These are phyloP conservation scores for Yarrowia sp. DNA, from an alignment of 805 yeast genomes.

Conservation along the genomic window DNA sequence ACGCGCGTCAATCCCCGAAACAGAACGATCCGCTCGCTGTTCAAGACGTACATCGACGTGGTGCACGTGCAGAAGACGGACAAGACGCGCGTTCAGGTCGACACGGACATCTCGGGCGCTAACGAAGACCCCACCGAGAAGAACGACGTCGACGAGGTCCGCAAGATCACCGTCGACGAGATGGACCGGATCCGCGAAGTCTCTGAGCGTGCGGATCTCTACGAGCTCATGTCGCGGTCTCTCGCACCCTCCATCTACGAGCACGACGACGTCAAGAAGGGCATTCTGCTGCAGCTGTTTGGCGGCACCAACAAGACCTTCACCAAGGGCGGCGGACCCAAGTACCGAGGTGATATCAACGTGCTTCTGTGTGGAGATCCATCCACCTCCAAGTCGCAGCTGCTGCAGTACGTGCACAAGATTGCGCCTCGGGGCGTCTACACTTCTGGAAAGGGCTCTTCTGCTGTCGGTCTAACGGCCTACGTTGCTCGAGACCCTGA, in stretches of 20 bases:
- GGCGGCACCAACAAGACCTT: constrained; percentile 94
- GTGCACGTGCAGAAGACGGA: constrained; percentile 89
- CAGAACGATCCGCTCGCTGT: constrained; percentile 76
- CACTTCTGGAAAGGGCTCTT: constrained; percentile 98
- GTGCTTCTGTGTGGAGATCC: constrained; percentile 96
- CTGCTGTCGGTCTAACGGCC: constrained; percentile 98
- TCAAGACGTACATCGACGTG: constrained; percentile 90
- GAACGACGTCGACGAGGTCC: constrained; percentile 74
- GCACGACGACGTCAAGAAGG: constrained; percentile 95
- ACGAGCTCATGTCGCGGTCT: constrained; percentile 82
- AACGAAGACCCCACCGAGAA: constrained; percentile 44
- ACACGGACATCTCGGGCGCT: constrained; percentile 57
- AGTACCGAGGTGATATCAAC: constrained; percentile 94
- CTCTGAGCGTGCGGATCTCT: constrained; percentile 71
- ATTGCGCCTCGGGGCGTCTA: constrained; percentile 98
- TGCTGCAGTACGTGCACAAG: constrained; percentile 91
- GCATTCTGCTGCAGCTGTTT: constrained; percentile 84
- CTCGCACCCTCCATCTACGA: constrained; percentile 97
- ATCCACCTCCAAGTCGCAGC: constrained; percentile 93
- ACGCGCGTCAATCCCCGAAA: constrained; percentile 83
- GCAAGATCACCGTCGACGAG: constrained; percentile 68
- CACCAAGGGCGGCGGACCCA: constrained; percentile 73
- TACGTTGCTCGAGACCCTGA: constrained; percentile 93
- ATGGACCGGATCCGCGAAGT: constrained; percentile 58
- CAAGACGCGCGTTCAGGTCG: constrained; percentile 75